A percentile compares a stretch with the other conserved stretches of the same genome.
Evolutionary conservation across 805 yeast genomes (phyloP).

Genomic region (Pichia insulana): DNA sequence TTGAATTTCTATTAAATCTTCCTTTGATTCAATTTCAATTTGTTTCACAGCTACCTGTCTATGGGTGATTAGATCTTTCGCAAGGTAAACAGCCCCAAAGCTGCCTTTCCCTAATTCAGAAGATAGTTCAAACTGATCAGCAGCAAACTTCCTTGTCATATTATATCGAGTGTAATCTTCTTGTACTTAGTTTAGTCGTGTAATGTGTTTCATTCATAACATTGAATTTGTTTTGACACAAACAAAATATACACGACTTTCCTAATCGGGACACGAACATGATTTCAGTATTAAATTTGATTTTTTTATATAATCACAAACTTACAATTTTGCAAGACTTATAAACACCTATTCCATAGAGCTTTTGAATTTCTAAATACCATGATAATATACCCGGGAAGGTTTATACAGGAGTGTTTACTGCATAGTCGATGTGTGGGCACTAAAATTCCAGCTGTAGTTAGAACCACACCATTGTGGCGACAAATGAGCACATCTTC

Average conservation of each 20-base stretch:
- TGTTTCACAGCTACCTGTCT: conserved; percentile 52
- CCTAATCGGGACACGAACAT: not conserved
- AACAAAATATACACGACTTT: not conserved
- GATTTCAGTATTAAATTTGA: not conserved
- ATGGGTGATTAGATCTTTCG: conserved; percentile 36
- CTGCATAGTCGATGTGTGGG: too few species aligned
- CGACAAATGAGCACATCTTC: too few species aligned
- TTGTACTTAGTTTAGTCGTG: too few species aligned
- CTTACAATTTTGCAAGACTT: too few species aligned
- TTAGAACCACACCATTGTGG: too few species aligned
- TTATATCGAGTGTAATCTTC: not conserved
- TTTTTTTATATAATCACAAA: not conserved
- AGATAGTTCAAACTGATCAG: conserved; percentile 6
- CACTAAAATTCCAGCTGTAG: too few species aligned
- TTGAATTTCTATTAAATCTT: conserved; percentile 65
- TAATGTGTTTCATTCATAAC: not conserved
- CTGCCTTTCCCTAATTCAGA: conserved; percentile 66
- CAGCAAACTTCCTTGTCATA: conserved; percentile 2
- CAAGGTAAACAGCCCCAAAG: conserved; percentile 69
- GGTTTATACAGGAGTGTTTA: not conserved
- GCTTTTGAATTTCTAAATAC: not conserved
- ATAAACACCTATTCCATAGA: too few species aligned
- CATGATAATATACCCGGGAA: not conserved
- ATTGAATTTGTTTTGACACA: too few species aligned
- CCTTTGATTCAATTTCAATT: conserved; percentile 63